Conservation (phyloP, 805 yeast species). For the Blastobotrys chiropterorum region DNA sequence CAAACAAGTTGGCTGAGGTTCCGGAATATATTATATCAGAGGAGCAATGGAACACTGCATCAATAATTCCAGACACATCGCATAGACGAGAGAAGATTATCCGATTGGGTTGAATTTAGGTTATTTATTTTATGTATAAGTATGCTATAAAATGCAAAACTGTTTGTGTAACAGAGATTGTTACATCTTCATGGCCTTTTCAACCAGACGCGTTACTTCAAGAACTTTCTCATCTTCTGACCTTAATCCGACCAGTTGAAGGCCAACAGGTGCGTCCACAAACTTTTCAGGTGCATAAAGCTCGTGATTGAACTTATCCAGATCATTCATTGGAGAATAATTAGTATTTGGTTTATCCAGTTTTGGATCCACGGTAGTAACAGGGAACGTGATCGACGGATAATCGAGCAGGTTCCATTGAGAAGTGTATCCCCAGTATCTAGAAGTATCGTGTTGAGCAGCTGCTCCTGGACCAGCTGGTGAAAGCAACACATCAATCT, state of each 20-base stretch:
- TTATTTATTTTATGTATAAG: no score
- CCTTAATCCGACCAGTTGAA: constrained; percentile 49
- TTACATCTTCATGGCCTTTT: background rate
- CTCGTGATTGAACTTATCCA: constrained; percentile 30
- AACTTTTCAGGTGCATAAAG: constrained; percentile 41
- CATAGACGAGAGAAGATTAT: background rate
- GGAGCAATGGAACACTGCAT: background rate
- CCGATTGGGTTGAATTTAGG: background rate
- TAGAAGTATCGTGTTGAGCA: constrained; percentile 7
- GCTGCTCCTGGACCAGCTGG: constrained; percentile 9
- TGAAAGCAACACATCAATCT: constrained; percentile 12
- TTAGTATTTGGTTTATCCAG: constrained; percentile 15
- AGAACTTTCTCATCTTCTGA: constrained; percentile 54
- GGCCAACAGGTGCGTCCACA: constrained; percentile 47
- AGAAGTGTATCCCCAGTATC: constrained; percentile 54
- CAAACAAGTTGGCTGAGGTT: background rate
- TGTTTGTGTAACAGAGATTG: no score
- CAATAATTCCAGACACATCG: background rate
- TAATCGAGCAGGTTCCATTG: constrained; percentile 18
- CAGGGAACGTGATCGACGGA: constrained; percentile 16
- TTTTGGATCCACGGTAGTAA: constrained; percentile 37
- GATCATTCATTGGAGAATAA: background rate
- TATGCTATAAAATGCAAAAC: no score
- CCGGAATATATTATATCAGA: background rate
- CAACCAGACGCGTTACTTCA: constrained; percentile 21